A percentile compares a stretch with the other conserved stretches of the same genome.
Conservation (phyloP, 495 filamentous ascomycete species). For the Sabuloglossum arenarium region DNA sequence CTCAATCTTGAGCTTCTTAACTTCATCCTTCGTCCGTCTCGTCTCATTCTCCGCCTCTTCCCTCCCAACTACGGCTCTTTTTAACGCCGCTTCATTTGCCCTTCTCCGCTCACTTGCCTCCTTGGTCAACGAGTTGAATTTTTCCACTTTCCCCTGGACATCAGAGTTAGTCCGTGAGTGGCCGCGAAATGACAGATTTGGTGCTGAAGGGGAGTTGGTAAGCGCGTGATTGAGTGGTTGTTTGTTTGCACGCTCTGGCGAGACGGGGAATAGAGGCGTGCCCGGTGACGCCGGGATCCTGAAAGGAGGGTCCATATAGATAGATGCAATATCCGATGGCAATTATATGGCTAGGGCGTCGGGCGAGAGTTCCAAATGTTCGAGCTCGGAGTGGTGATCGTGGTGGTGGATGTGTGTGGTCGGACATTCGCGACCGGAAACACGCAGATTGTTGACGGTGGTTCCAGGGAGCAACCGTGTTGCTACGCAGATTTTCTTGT, state of each 20-base stretch:
- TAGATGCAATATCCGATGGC: neutral
- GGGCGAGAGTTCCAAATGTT: too few relatives aligned
- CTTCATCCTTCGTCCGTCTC: conserved; percentile 38
- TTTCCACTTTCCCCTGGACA: conserved; percentile 71
- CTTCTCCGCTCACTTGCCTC: conserved; percentile 34
- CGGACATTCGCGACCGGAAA: neutral
- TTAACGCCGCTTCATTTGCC: conserved; percentile 48
- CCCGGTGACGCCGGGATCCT: conserved; percentile 30
- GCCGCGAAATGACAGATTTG: conserved; percentile 1
- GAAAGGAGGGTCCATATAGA: conserved; percentile 7
- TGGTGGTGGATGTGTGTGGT: neutral
- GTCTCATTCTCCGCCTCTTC: conserved; percentile 62
- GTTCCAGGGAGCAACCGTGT: too few relatives aligned
- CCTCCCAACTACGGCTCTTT: conserved; percentile 60
- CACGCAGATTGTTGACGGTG: too few relatives aligned
- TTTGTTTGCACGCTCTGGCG: conserved; percentile 65
- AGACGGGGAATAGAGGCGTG: conserved; percentile 45
- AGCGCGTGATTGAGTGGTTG: conserved; percentile 17
- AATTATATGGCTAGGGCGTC: neutral
- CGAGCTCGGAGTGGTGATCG: neutral
- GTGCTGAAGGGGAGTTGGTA: conserved; percentile 8
- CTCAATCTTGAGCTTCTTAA: conserved; percentile 25
- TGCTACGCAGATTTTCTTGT: too few relatives aligned
- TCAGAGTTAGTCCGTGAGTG: conserved; percentile 29
- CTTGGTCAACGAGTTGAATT: conserved; percentile 51